Conservation (phyloP, 164 flowering plant species). For the Platanus orientalis region DNA sequence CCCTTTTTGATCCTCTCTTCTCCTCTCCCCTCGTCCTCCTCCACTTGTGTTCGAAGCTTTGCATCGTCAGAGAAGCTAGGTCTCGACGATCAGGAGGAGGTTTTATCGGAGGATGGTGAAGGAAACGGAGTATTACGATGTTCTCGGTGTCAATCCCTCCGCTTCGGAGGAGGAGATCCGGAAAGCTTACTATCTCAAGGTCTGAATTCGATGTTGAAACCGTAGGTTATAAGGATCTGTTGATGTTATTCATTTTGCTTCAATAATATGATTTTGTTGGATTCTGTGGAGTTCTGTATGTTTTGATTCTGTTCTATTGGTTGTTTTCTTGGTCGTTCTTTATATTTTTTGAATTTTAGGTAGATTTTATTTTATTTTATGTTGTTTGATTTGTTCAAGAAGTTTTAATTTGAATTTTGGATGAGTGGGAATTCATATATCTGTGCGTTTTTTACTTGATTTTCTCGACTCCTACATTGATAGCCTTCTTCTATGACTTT, state of each 20-base stretch:
- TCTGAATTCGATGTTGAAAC: slow-evolving; percentile 9
- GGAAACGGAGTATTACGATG: slow-evolving; percentile 82
- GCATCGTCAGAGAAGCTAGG: not conserved
- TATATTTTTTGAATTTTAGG: not conserved
- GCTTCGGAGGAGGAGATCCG: slow-evolving; percentile 85
- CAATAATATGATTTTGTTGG: not conserved
- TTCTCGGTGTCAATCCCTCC: slow-evolving; percentile 65
- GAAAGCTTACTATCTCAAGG: slow-evolving; percentile 90
- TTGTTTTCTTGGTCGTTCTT: not conserved
- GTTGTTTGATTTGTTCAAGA: not conserved
- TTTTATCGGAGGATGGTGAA: slow-evolving; percentile 51
- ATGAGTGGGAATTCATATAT: not conserved
- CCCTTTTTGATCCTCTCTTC: slow-evolving; percentile 7
- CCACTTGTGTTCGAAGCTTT: not conserved
- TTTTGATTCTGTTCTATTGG: too few species aligned
- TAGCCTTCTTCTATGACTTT: not conserved
- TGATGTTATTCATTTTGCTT: not conserved
- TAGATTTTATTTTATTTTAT: not conserved
- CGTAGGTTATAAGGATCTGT: not conserved
- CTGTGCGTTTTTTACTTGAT: not conserved
- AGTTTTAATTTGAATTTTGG: not conserved
- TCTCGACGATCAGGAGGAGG: too few species aligned
- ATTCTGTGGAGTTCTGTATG: not conserved
- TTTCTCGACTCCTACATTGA: not conserved
- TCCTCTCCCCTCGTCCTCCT: not conserved